phyloP scores from a whole-genome alignment of 2,329 filamentous ascomycete genomes.

The Fusarium staphyleae region DNA sequence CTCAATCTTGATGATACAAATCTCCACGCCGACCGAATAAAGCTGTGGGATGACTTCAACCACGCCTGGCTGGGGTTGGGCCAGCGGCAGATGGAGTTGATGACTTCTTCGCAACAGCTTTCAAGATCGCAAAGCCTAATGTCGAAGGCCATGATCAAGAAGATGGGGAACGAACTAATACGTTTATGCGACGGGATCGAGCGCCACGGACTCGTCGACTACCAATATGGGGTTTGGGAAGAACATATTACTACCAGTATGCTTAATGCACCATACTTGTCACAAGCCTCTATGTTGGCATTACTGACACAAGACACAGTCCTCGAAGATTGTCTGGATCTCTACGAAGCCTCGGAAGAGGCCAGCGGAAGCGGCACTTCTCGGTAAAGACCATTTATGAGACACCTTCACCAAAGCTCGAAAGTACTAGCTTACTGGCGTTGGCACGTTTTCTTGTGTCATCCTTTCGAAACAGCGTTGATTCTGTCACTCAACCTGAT shows the following conservation, averaged over 20 bases:
- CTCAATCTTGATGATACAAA: slow-evolving; percentile 83
- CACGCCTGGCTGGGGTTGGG: slow-evolving; percentile 85
- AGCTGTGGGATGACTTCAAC: slow-evolving; percentile 95
- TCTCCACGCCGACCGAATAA: slow-evolving; percentile 77
- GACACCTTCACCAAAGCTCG: background rate
- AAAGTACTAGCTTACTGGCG: background rate
- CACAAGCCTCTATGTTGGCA: background rate
- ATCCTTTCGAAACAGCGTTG: background rate
- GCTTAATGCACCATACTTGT: slow-evolving; percentile 47
- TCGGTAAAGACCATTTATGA: slow-evolving; percentile 22
- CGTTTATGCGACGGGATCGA: slow-evolving; percentile 86
- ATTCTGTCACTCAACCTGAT: background rate
- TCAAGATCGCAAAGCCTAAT: slow-evolving; percentile 70
- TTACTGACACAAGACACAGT: slow-evolving; percentile 39
- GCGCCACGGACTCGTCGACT: slow-evolving; percentile 92
- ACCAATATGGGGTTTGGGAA: slow-evolving; percentile 96
- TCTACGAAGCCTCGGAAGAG: slow-evolving; percentile 52
- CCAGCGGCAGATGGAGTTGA: slow-evolving; percentile 82
- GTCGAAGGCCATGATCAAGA: slow-evolving; percentile 71
- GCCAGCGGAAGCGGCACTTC: slow-evolving; percentile 43
- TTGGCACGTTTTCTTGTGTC: background rate
- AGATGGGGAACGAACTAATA: slow-evolving; percentile 83
- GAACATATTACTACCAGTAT: slow-evolving; percentile 86
- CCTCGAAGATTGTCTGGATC: slow-evolving; percentile 53
- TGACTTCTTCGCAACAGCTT: slow-evolving; percentile 64